Evolutionary conservation across 805 yeast species (phyloP), one percentile per base, ranked within the genome.

Genomic region (Barnettozyma sucrosica): DNA sequence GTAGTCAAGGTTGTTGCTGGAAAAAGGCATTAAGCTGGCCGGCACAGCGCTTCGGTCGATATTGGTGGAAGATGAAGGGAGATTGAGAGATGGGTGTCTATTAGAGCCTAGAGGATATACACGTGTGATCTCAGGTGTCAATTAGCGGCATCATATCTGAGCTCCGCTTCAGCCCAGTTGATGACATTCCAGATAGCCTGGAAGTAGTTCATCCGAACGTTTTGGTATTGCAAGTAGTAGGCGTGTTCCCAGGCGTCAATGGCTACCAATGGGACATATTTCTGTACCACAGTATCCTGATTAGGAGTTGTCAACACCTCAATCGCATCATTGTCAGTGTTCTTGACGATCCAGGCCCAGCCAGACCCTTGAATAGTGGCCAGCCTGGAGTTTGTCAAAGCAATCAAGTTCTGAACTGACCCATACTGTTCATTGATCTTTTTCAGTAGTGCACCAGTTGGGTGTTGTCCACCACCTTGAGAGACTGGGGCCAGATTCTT

Each of bases 191-290:
- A 89, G 69, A 89, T 85, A 53, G 93, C 92, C 70, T 85, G 81
- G 80, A 89, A 89, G 74, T 89, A 89, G 63, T 89, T 95, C 36
- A 67, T 93, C 76, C 89, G 89, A 64, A 83, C 89, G 72, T 89
- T 89, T 72, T 86, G 83, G 76, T 89, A 89, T 70, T 89, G 96
- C 69, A 89, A 75, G 76, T 89, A 89, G 76, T 88, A 89, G 48
- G 97, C 96, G 65, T 89, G 97, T 70, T 89, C 97, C 97, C 97
- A 89, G 51, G 95, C 95, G 61, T 89, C 97, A 63, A 28, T 28
- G 32, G 32, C 16, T 5, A 28, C 16, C 16, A 13, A 4, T 4
- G 16, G 32, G 5, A 7, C 16, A 28, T 28, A 11, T 16, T 28
- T 28, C 32, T 28, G 16, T 7, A 14, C 32, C 32, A 28, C 32